Evolutionary conservation across 2,329 filamentous ascomycete genomes (phyloP).

Genomic region (Myriosclerotinia scirpicola): DNA sequence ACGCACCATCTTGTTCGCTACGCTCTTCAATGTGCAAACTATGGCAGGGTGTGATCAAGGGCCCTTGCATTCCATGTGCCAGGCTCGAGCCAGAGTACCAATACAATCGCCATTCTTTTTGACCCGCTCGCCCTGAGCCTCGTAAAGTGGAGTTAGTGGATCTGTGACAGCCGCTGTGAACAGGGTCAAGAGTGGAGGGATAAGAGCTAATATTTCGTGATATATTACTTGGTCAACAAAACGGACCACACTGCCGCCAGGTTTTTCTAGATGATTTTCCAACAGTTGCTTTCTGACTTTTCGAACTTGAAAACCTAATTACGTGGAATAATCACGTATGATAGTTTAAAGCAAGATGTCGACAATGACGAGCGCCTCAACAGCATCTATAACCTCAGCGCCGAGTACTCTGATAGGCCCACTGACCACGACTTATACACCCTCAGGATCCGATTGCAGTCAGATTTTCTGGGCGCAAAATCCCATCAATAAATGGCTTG

Average conservation of each 20-base stretch:
- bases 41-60: background rate
- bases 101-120: background rate
- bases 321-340: background rate
- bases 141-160: background rate
- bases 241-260: background rate
- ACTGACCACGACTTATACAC: constrained; percentile 17
- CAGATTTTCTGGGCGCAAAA: constrained; percentile 16
- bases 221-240: constrained; percentile 9
- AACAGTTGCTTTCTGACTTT: background rate
- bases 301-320: background rate
- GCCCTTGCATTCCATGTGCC: background rate
- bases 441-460: background rate
- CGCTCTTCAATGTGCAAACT: background rate
- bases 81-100: background rate
- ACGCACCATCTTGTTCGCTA: background rate
- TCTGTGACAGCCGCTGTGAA: background rate
- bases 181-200: constrained; percentile 12
- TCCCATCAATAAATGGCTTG: constrained; percentile 11
- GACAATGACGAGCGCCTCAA: background rate
- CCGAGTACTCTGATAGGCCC: background rate
- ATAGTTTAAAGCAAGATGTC: background rate
- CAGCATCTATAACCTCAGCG: background rate
- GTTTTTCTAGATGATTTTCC: background rate
- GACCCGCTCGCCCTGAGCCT: background rate
- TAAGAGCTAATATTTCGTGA: background rate